Percentiles rank a stretch among this genome's conserved stretches.
Evolutionary conservation across 1,284 basidiomycete species (phyloP).

Genomic region (Tremellales sp.): DNA sequence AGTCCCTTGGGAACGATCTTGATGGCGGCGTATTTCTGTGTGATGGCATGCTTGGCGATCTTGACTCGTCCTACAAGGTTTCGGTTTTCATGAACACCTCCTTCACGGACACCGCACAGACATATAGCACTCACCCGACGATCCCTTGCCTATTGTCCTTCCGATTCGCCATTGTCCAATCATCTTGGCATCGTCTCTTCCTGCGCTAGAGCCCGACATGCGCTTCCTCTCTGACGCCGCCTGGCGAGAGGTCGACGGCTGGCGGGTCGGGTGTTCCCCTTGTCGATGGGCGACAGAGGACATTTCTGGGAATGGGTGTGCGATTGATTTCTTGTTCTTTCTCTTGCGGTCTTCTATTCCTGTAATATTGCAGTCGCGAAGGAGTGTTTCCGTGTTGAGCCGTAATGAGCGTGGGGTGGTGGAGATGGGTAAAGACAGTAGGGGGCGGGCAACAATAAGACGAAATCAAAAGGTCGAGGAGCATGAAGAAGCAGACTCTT

Average conservation of each 20-base stretch:
- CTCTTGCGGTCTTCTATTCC: too few species aligned
- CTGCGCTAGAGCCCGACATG: constrained; percentile 8
- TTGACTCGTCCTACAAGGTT: constrained; percentile 71
- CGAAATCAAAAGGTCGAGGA: too few species aligned
- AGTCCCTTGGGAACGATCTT: constrained; percentile 93
- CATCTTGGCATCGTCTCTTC: constrained; percentile 45
- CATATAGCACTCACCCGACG: constrained; percentile 60
- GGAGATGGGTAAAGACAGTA: too few species aligned
- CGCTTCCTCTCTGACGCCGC: not conserved
- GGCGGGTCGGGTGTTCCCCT: not conserved
- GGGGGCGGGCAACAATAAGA: too few species aligned
- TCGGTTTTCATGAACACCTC: constrained; percentile 4
- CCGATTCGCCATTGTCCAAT: constrained; percentile 93
- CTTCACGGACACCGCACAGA: constrained; percentile 4
- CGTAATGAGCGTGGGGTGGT: too few species aligned
- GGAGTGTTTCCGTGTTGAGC: too few species aligned
- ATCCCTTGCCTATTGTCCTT: constrained; percentile 83
- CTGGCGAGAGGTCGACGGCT: not conserved
- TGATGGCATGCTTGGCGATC: constrained; percentile 81
- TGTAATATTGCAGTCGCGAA: too few species aligned
- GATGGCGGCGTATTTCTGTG: constrained; percentile 87
- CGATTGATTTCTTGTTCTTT: too few species aligned
- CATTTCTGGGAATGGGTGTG: too few species aligned
- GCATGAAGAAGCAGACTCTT: too few species aligned
- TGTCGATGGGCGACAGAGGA: not conserved